phyloP scores from a whole-genome alignment of 345 rosid genomes.

The Acer yangbiense region DNA sequence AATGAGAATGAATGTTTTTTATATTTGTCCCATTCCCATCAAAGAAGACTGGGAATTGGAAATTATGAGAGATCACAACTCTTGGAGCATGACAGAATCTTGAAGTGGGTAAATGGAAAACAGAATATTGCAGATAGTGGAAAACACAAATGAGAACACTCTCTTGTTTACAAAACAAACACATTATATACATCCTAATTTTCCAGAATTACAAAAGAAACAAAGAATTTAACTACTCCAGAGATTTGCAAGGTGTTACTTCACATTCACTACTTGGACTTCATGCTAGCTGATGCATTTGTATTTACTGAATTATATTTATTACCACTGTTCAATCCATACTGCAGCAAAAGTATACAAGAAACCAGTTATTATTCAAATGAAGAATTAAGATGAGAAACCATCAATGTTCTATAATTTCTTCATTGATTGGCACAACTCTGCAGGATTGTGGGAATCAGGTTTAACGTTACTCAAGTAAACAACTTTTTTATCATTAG shows the following conservation, averaged over 20 bases:
- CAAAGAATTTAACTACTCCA: background rate
- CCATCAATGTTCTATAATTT: background rate
- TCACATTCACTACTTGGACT: slow-evolving; percentile 34
- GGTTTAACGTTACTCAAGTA: too few species aligned
- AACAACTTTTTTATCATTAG: too few species aligned
- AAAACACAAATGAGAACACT: background rate
- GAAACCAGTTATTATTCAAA: slow-evolving; percentile 11
- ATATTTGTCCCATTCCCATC: background rate
- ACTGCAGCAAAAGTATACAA: slow-evolving; percentile 39
- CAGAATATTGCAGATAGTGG: background rate
- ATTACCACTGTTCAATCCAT: slow-evolving; percentile 49
- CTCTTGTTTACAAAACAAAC: background rate
- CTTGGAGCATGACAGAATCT: too few species aligned
- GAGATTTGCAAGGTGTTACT: background rate
- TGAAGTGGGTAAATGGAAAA: too few species aligned
- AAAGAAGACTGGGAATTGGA: background rate
- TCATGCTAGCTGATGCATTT: slow-evolving; percentile 42
- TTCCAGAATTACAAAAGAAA: background rate
- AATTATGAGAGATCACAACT: too few species aligned
- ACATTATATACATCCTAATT: slow-evolving; percentile 21
- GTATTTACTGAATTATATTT: slow-evolving; percentile 30
- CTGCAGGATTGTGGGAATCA: background rate
- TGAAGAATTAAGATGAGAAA: background rate
- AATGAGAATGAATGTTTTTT: background rate
- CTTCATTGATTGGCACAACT: background rate